Evolutionary conservation across 495 filamentous ascomycete species (phyloP), one percentile per base, ranked within the genome.

Genomic region (Penicillium riverlandense): DNA sequence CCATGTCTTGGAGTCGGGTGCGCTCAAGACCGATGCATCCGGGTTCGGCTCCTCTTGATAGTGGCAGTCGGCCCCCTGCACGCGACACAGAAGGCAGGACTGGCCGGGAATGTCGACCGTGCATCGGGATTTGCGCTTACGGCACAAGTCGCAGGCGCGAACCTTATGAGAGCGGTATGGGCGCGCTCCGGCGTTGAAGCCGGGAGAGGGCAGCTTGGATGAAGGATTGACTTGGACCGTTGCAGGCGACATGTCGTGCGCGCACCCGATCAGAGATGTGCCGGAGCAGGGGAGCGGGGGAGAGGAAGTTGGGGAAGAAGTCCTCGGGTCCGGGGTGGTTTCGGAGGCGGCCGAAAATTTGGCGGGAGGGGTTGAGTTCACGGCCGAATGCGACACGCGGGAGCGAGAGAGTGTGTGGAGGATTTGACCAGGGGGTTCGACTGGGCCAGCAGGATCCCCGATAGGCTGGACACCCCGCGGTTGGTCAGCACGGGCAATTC

Each of bases 121-220:
- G 43, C 72, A 76, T 49, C 72, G 64, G 1, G 69, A 72, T 52
- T 76, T 76, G 55, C 72, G 66, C 49, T 71, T 71, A 44, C 72
- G 61, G 53, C 72, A 76, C n/a, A 71, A 55, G 46, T 74, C 65
- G 48, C 72, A 76, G 16, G 72, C 72, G 47, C 70, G 63, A 38
- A 72, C 66, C 43, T 74, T 74, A 58, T 76, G 72, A 12, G 72
- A 76, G 36, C 72, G 55, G 47, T 76, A 75, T 2, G 72, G 72
- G 40, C 70, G 58, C 39, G 69, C 62, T 8, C 69, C 69, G 37
- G 69, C 65, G 44, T 69, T 70, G 52, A 73, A 66, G 16, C 63
- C 63, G 42, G 67, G 62, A 37, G 67, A 67, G 36, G 62, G 57
- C 28, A 62, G 51, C 41, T 71, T 71, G 14, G 60, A 57, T 37